Base-by-base conservation (phyloP, 192 early-diverging fungal genomes). In the Coemansia sp. region DNA sequence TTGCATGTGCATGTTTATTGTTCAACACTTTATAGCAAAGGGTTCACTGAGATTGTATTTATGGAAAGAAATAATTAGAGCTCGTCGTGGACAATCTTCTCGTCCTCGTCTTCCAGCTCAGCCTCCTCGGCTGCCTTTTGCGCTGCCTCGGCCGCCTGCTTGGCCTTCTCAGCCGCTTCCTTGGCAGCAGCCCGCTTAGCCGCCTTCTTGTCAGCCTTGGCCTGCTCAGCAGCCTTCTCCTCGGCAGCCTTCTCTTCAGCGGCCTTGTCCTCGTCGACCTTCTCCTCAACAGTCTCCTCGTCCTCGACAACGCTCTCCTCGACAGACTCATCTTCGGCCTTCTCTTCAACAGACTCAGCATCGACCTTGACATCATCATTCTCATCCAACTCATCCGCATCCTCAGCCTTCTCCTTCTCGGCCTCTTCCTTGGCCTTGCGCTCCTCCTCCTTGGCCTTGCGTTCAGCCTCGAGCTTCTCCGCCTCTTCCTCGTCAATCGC, bases 401-500 rank as follows among this genome's bases (percentile, higher is more conserved):
- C 55, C 2, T 67, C 63, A 17, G 9, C 25, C 5, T 35, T 53
- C 3, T 77, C 65, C 52, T 68, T 47, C 12, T 72, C 68, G n/a
- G 22, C 52, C n/a, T 67, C 55, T 19, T 38, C 53, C 24, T 68
- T 60, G 8, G 17, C 54, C 43, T 73, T 69, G 4, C 35, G 49
- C 61, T 74, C 61, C 12, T 49, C 62, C 45, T 67, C 73, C 29
- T 59, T 72, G 38, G 58, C 66, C 72, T 72, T 61, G 73, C 65
- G 79, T 70, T 81, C 79, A 49, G 72, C 70, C 61, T 76, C 79
- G 12, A 70, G 60, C 73, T 76, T 72, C 70, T 76, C 65, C n/a
- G 70, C 67, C 56, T 81, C 73, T 24, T 41, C 74, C 7, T 75
- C 70, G 32, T 88, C 88, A 52, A 76, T 66, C 25, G 56, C 85